Evolutionary conservation across 768 basidiomycete genomes (phyloP).

Genomic region (Agrocybe pediades): DNA sequence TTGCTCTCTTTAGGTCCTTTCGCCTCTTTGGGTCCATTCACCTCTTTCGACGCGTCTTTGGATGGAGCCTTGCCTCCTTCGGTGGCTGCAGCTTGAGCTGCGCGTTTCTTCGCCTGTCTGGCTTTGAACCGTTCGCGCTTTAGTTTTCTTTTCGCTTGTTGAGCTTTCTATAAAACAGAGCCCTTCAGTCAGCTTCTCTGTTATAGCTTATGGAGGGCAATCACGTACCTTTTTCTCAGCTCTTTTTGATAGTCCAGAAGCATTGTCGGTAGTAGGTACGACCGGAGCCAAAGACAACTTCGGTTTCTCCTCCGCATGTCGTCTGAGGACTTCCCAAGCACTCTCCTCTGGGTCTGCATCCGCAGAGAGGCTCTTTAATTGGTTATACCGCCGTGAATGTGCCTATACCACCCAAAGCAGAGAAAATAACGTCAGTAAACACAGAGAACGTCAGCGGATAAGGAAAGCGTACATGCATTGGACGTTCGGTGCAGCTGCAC

Average conservation of each 20-base stretch:
- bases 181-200: background rate
- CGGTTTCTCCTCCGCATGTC: slow-evolving; percentile 26
- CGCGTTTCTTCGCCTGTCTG: slow-evolving; percentile 10
- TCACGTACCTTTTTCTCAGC: slow-evolving; percentile 61
- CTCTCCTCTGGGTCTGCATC: slow-evolving; percentile 42
- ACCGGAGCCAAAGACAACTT: slow-evolving; percentile 22
- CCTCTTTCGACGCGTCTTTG: background rate
- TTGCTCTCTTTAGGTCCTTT: slow-evolving; percentile 15
- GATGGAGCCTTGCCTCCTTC: background rate
- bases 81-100: background rate
- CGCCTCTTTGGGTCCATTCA: slow-evolving; percentile 23
- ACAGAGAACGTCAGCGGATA: slow-evolving; percentile 4
- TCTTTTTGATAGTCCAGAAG: slow-evolving; percentile 49
- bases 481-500: slow-evolving; percentile 59
- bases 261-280: slow-evolving; percentile 18
- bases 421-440: slow-evolving; percentile 8
- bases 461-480: slow-evolving; percentile 53
- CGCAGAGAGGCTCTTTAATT: slow-evolving; percentile 44
- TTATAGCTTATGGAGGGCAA: no score
- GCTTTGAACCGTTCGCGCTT: slow-evolving; percentile 40
- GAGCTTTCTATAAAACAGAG: slow-evolving; percentile 42
- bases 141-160: slow-evolving; percentile 42
- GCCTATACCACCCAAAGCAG: slow-evolving; percentile 40
- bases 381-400: slow-evolving; percentile 61
- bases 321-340: slow-evolving; percentile 46